Evolutionary conservation across 2,329 filamentous ascomycete species (phyloP).

Genomic region (Talaromyces sp.): DNA sequence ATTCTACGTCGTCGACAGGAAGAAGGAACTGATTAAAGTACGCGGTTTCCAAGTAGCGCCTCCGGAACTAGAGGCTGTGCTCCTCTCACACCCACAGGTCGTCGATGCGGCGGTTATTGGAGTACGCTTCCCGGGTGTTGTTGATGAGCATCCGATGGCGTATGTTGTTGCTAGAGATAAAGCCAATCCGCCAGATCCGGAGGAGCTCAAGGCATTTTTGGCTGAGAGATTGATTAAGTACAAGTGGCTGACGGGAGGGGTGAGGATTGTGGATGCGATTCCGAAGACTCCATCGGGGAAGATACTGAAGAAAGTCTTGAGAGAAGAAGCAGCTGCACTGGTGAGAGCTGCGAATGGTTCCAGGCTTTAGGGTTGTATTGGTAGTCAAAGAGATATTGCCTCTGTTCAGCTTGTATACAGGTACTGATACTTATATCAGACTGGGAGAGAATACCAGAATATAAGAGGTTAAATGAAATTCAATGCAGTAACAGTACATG

Average conservation of each 20-base stretch:
- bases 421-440: background rate
- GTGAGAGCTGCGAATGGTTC: background rate
- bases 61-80: background rate
- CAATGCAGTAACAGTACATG: too few relatives aligned
- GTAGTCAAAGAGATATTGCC: background rate
- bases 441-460: background rate
- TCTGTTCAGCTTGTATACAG: background rate
- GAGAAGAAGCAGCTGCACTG: background rate
- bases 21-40: background rate
- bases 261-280: conserved; percentile 56
- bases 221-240: conserved; percentile 48
- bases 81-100: background rate
- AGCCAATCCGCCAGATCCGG: conserved; percentile 32
- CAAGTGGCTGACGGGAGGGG: conserved; percentile 51
- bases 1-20: background rate
- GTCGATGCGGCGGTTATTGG: conserved; percentile 2
- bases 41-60: background rate
- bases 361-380: background rate
- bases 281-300: conserved; percentile 58
- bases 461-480: too few relatives aligned
- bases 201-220: conserved; percentile 41
- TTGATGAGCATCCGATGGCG: conserved; percentile 45
- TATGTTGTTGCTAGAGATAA: conserved; percentile 42
- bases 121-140: conserved; percentile 24
- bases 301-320: conserved; percentile 27